phyloP scores from a whole-genome alignment of 768 basidiomycete genomes.

The Amanita subjunquillea region DNA sequence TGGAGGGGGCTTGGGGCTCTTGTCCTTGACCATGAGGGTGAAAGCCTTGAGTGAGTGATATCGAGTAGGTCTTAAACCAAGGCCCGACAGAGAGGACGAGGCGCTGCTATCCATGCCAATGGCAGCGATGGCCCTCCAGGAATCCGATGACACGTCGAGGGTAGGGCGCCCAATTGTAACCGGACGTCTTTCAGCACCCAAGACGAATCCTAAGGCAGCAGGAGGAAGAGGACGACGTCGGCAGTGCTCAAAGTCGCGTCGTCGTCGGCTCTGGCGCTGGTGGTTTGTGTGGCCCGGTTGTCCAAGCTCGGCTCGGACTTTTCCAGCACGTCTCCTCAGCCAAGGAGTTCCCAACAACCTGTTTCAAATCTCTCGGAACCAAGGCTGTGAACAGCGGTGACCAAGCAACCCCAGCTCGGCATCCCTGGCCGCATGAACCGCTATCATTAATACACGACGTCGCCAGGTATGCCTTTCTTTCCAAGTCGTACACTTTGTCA shows the following conservation, averaged over 20 bases:
- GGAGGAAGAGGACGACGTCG: not conserved
- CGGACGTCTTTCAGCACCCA: not conserved
- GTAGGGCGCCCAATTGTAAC: no score
- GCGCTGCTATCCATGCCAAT: constrained; percentile 17
- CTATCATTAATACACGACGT: no score
- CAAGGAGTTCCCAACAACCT: no score
- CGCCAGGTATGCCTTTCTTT: no score
- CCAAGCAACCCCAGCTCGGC: no score
- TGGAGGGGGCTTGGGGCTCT: constrained; percentile 34
- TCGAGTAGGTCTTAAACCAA: constrained; percentile 15
- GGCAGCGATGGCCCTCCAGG: not conserved
- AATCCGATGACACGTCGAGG: not conserved
- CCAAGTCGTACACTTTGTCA: no score
- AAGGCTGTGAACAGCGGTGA: not conserved
- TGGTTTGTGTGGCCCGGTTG: not conserved
- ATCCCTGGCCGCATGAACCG: not conserved
- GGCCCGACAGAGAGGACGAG: constrained; percentile 12
- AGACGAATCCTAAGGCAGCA: not conserved
- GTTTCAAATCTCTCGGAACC: not conserved
- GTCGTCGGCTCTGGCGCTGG: not conserved
- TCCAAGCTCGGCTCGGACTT: not conserved
- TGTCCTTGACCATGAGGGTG: constrained; percentile 18
- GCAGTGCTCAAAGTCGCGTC: not conserved
- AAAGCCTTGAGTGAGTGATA: constrained; percentile 25
- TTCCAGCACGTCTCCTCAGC: no score